phyloP scores from a whole-genome alignment of 140 eudicot genomes.

The Stevia rebaudiana region DNA sequence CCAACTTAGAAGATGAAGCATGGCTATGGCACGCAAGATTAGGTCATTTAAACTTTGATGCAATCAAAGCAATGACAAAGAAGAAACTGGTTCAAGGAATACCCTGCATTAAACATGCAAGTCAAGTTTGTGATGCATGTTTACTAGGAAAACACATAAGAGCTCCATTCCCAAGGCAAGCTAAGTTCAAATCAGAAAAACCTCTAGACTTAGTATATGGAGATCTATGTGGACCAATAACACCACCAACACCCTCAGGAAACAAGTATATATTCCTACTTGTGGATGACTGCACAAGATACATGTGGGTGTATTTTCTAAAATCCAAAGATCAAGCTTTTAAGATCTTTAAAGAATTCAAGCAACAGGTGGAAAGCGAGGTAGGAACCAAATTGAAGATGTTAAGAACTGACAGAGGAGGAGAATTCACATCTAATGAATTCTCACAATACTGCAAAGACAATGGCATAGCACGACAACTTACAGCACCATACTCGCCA shows the following conservation, averaged over 20 bases:
- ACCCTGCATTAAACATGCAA: neutral
- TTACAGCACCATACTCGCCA: neutral
- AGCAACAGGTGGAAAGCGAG: neutral
- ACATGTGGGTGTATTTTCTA: neutral
- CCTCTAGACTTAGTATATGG: neutral
- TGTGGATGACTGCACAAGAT: neutral
- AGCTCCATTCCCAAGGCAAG: conserved; percentile 1
- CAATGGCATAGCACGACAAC: neutral
- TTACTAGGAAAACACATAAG: neutral
- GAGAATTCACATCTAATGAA: neutral
- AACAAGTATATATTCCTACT: neutral
- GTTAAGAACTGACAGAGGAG: neutral
- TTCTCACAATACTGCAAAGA: neutral
- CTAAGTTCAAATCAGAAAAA: neutral
- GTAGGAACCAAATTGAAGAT: neutral
- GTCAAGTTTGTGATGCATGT: neutral
- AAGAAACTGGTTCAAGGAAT: conserved; percentile 1
- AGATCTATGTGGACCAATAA: neutral
- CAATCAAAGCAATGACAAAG: neutral
- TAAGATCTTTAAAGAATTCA: neutral
- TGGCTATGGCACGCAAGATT: conserved; percentile 9
- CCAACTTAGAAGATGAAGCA: conserved; percentile 4
- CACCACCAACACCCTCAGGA: neutral
- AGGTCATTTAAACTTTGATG: neutral
- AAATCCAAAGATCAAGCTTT: neutral